These are phyloP conservation scores for Ustanciosporium gigantosporum DNA, from an alignment of 1,284 basidiomycete genomes.

Conservation along the genomic window DNA sequence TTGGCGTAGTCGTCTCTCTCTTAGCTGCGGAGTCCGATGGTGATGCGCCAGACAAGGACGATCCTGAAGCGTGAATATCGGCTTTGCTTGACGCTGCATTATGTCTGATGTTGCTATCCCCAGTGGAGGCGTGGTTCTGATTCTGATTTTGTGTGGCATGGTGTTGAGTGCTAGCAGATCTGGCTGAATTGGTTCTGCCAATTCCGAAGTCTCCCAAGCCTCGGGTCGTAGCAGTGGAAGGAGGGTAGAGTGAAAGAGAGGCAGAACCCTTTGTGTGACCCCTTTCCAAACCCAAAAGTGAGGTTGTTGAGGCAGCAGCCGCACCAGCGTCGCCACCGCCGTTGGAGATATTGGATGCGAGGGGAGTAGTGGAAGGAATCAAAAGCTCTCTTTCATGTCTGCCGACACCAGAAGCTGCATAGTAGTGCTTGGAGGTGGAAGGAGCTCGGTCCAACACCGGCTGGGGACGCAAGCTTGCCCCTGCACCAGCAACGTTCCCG, in stretches of 20 bases:
- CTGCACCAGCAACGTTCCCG: not conserved
- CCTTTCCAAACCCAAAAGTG: not conserved
- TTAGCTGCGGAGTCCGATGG: too few species aligned
- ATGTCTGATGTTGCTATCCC: constrained; percentile 1
- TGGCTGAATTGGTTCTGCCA: not conserved
- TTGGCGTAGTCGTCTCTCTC: too few species aligned
- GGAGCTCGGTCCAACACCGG: constrained; percentile 21
- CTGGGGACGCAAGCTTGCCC: not conserved
- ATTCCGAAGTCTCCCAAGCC: constrained; percentile 1
- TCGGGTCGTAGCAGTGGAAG: not conserved
- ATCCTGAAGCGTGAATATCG: too few species aligned
- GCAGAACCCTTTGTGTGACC: constrained; percentile 19
- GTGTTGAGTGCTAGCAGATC: not conserved
- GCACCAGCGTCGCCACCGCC: not conserved
- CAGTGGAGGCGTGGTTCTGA: not conserved
- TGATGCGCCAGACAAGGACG: too few species aligned
- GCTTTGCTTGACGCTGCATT: too few species aligned
- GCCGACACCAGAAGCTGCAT: constrained; percentile 16
- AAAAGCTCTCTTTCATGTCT: constrained; percentile 25
- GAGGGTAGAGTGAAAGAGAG: constrained; percentile 11
- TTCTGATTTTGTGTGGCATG: too few species aligned
- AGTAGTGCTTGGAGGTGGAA: constrained; percentile 44
- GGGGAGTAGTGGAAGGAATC: not conserved
- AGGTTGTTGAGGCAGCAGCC: not conserved
- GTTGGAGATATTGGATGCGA: not conserved